A percentile compares a stretch with the other conserved stretches of the same genome.
Evolutionary conservation across 768 basidiomycete species (phyloP).

Genomic region (Lepiota brunneoincarnata): DNA sequence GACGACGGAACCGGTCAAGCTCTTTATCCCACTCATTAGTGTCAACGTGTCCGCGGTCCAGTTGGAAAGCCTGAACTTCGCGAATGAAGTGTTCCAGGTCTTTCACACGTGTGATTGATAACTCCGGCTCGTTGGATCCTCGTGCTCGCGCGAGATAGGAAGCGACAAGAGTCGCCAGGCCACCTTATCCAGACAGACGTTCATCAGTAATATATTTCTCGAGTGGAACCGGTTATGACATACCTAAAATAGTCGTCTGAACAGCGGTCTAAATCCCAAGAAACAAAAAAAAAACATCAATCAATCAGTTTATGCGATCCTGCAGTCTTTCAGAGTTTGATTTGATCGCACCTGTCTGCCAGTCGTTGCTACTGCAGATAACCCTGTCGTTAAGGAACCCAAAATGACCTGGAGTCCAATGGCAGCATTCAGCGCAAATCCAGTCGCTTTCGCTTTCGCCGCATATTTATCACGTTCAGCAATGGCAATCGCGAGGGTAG

Average conservation of each 20-base stretch:
- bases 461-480: slow-evolving; percentile 45
- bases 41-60: slow-evolving; percentile 51
- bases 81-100: slow-evolving; percentile 69
- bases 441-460: slow-evolving; percentile 40
- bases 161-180: slow-evolving; percentile 64
- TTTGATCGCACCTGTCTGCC: slow-evolving; percentile 33
- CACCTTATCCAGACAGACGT: slow-evolving; percentile 37
- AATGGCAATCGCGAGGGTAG: slow-evolving; percentile 48
- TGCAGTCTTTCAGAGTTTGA: not conserved
- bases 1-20: slow-evolving; percentile 17
- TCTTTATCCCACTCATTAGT: slow-evolving; percentile 34
- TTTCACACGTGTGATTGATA: slow-evolving; percentile 51
- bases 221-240: not conserved
- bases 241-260: slow-evolving; percentile 36
- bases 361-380: slow-evolving; percentile 44
- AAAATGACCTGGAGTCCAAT: slow-evolving; percentile 63
- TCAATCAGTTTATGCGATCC: not conserved
- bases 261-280: slow-evolving; percentile 28
- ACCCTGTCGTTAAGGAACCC: slow-evolving; percentile 64
- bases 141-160: slow-evolving; percentile 71
- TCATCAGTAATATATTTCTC: not conserved
- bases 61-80: slow-evolving; percentile 51
- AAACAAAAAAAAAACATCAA: not conserved
- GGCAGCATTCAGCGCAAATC: slow-evolving; percentile 40
- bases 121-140: slow-evolving; percentile 68